Conservation (phyloP, 2,329 filamentous ascomycete species). For the Drechslerella stenobrocha region DNA sequence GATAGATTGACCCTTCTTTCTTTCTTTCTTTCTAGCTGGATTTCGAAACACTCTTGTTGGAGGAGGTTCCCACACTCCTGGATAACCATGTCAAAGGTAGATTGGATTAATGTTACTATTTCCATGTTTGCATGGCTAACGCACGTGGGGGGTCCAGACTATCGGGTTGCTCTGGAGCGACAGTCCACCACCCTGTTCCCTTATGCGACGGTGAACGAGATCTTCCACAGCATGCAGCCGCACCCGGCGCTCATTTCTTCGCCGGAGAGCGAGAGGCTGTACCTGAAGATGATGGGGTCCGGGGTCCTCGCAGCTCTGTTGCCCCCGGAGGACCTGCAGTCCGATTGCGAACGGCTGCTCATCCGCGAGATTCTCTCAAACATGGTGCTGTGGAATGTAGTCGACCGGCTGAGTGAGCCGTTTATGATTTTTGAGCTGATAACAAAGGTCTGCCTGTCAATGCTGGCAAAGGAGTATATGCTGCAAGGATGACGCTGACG, state of each 20-base stretch:
- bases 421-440: slow-evolving; percentile 87
- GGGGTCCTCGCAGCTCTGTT: slow-evolving; percentile 79
- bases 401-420: slow-evolving; percentile 78
- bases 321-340: slow-evolving; percentile 89
- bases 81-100: slow-evolving; percentile 80
- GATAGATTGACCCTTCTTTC: slow-evolving; percentile 7
- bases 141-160: slow-evolving; percentile 44
- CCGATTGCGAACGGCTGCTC: slow-evolving; percentile 78
- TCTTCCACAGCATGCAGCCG: slow-evolving; percentile 52
- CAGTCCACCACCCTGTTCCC: slow-evolving; percentile 48
- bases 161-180: slow-evolving; percentile 48
- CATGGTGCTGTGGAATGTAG: slow-evolving; percentile 82
- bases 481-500: too few relatives aligned
- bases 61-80: slow-evolving; percentile 82
- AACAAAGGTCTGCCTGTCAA: slow-evolving; percentile 67
- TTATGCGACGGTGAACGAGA: slow-evolving; percentile 49
- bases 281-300: slow-evolving; percentile 85
- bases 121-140: neutral
- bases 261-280: slow-evolving; percentile 74
- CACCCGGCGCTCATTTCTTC: slow-evolving; percentile 62
- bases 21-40: slow-evolving; percentile 63
- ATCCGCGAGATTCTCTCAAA: slow-evolving; percentile 87
- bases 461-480: too few relatives aligned
- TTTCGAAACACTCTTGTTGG: slow-evolving; percentile 76
- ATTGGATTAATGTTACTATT: too few relatives aligned